Evolutionary conservation across 75 land plant species (phyloP).

Genomic region (Adiantum capillusveneris): DNA sequence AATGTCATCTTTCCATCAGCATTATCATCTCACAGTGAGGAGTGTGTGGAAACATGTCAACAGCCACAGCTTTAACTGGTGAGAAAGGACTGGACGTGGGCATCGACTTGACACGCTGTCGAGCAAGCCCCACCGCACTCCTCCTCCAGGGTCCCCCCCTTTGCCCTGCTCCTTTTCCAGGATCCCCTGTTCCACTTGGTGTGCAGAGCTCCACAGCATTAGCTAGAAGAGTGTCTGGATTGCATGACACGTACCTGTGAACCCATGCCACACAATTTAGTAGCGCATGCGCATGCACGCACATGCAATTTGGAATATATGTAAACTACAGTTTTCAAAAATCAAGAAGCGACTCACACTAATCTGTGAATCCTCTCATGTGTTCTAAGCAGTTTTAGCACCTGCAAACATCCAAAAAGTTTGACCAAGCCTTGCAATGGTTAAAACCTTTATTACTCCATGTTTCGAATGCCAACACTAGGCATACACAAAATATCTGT

Average conservation of each 20-base stretch:
- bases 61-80: conserved; percentile 91
- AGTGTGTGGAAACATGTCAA: conserved; percentile 96
- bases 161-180: conserved; percentile 41
- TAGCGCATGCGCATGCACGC: too few species aligned
- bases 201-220: conserved; percentile 99
- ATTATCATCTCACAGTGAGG: conserved; percentile 96
- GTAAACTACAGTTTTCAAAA: too few species aligned
- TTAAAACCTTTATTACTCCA: too few species aligned
- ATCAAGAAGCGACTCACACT: conserved; percentile 50
- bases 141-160: conserved; percentile 56
- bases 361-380: conserved; percentile 61
- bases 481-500: too few species aligned
- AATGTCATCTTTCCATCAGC: conserved; percentile 90
- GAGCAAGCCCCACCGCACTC: conserved; percentile 77
- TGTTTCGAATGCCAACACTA: too few species aligned
- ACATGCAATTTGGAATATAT: too few species aligned
- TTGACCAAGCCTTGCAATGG: too few species aligned
- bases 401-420: too few species aligned
- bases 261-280: too few species aligned
- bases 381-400: conserved; percentile 72
- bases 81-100: conserved; percentile 83
- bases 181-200: conserved; percentile 41
- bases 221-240: conserved; percentile 88
- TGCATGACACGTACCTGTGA: conserved; percentile 94
- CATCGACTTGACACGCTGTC: conserved; percentile 87